Base-by-base conservation (phyloP, 352 stramenopile species). In the Blastocystis sp. region DNA sequence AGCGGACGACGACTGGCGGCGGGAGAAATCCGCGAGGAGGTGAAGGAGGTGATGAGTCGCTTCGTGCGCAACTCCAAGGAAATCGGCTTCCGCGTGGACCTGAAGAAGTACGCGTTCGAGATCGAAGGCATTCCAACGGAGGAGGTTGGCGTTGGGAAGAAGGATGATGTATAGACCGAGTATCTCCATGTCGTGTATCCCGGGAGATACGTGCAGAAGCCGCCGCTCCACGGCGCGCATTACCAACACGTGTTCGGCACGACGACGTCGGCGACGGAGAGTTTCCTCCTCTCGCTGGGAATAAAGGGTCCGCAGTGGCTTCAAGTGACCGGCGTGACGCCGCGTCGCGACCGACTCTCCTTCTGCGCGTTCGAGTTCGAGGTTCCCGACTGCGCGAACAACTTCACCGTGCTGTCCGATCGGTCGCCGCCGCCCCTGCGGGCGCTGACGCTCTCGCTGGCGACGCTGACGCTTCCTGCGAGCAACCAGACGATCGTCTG, bases 181-280 rank as follows among this genome's bases (percentile, higher is more conserved):
- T 98, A 97, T 86, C 85, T 99, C 34, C 98, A 99, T 89, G 93
- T 98, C 48, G 94, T 97, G 49, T 99, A 98, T 88, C 90, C 93
- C 34, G 93, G 93, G 4, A 94, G 93, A 85, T 97, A 96, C 88
- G 91, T 92, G 6, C 88, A 91, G 0, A 93, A 95, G 0, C 89
- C 90, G 21, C 89, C 89, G 0, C 89, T 90, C 1, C 88, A 90
- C 27, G 94, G 94, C 2, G 89, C 94, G 59, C 93, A 91, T 14
- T 97, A 97, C 87, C 90, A 91, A 57, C 93, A 93, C 63, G 97
- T 99, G 88, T 96, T 97, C 87, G 96, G 96, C 32, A 93, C 91
- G 1, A 92, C 92, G 63, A 95, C 94, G 16, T 81, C 69, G 69
- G 92, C 92, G 6, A 89, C 98, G 4, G 97, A 99, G 89, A 97